Evolutionary conservation across 768 basidiomycete genomes (phyloP), one percentile per base, ranked within the genome.

Genomic region (Lanmaoa rubissima): DNA sequence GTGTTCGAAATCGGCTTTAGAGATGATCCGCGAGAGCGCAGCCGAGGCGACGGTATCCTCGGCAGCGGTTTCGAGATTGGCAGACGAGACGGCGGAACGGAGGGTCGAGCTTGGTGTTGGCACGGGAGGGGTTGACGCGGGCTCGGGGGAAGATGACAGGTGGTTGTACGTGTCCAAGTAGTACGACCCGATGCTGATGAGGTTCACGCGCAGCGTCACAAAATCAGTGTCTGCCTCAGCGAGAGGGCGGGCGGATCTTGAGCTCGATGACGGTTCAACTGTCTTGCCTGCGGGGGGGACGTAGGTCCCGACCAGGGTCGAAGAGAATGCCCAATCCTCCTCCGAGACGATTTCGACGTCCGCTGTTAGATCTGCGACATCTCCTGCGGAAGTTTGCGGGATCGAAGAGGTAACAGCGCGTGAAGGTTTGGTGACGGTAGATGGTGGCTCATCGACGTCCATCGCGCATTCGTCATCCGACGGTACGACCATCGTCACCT

Each of bases 21-120:
- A 80, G 28, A 99, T 94, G 35, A 93, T 85, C 16, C 95, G 83
- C 12, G 90, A 81, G 2, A 99, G 82, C 0, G 86, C 86, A 48
- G 82, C 82, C 21, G 82, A 79, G 0, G 83, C 89, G 13, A 77
- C 80, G 14, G 73, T 78, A 14, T 80, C 76, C 48, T 87, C 82
- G 34, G 82, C 77, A 10, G 78, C 76, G 11, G 68, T 71, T 19
- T 67, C 69, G 8, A 73, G 61, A 40, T 73, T 71, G 3, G 69
- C 71, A 11, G 61, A 63, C 9, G 64, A 65, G 26, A 73, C 40
- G 8, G 62, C 69, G 1, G 66, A 60, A 35, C 61, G 63, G n/a
- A 68, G 36, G n/a, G 61, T 61, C 8, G 59, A 59, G 16, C 49
- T 58, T 0, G 59, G 48, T 10, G 43, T 46, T 5, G 44, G 12